A percentile compares a stretch with the other conserved stretches of the same genome.
These are phyloP conservation scores for Moricandia moricandioides DNA, from an alignment of 345 rosid genomes.

Conservation along the genomic window DNA sequence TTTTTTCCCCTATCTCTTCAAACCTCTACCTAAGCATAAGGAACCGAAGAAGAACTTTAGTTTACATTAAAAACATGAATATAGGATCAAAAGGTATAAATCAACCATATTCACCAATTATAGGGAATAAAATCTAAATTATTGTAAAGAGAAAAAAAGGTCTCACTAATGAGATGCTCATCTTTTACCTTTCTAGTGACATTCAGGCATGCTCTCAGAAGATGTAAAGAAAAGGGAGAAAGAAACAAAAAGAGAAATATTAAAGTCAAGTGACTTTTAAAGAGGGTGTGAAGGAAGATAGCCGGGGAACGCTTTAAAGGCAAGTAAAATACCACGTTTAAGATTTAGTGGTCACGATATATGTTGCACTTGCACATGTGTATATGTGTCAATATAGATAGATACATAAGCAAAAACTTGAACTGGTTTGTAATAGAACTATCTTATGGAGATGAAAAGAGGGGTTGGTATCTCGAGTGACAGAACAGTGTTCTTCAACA, in stretches of 20 bases:
- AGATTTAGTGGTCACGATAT: slow-evolving; percentile 31
- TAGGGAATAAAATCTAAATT: slow-evolving; percentile 2
- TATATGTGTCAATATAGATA: not conserved
- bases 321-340: slow-evolving; percentile 49
- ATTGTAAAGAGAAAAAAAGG: slow-evolving; percentile 1
- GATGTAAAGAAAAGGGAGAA: slow-evolving; percentile 29
- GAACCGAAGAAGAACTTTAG: not conserved
- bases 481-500: slow-evolving; percentile 11
- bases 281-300: slow-evolving; percentile 36
- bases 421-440: slow-evolving; percentile 17
- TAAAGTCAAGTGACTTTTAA: slow-evolving; percentile 31
- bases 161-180: slow-evolving; percentile 20
- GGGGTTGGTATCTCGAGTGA: slow-evolving; percentile 8
- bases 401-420: slow-evolving; percentile 6
- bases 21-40: slow-evolving; percentile 58
- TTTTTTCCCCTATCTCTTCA: slow-evolving; percentile 79
- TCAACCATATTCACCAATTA: slow-evolving; percentile 25
- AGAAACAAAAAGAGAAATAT: slow-evolving; percentile 26
- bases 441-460: not conserved
- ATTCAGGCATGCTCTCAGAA: slow-evolving; percentile 84
- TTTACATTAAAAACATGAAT: slow-evolving; percentile 23
- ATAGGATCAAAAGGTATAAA: slow-evolving; percentile 19
- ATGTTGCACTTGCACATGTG: not conserved
- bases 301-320: slow-evolving; percentile 64
- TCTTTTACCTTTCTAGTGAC: slow-evolving; percentile 83